These are phyloP conservation scores for Puccinia coronata DNA, from an alignment of 1,284 basidiomycete genomes.

Conservation along the genomic window DNA sequence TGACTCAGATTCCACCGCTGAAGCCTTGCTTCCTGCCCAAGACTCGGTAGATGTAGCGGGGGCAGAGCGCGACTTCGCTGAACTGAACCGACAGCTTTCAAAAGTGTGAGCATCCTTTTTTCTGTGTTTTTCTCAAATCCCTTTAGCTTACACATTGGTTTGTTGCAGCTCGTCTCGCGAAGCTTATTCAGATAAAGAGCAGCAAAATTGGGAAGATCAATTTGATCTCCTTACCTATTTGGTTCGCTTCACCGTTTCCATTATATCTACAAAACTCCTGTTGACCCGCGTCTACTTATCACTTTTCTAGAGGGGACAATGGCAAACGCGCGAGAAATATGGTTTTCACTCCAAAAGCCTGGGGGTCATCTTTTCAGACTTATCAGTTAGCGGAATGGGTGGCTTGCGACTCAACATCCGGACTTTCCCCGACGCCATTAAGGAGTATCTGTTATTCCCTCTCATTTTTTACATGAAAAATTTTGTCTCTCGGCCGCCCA, in stretches of 20 bases:
- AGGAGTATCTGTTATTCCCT: conserved; percentile 51
- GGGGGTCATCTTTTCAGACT: conserved; percentile 74
- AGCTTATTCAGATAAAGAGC: conserved; percentile 17
- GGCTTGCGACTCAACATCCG: conserved; percentile 60
- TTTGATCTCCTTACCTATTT: conserved; percentile 43
- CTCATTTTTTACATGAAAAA: conserved; percentile 35
- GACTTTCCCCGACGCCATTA: conserved; percentile 65
- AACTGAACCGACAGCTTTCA: conserved; percentile 41
- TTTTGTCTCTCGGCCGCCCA: conserved; percentile 51
- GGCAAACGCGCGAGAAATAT: conserved; percentile 23
- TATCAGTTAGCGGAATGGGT: conserved; percentile 72
- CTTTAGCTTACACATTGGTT: neutral
- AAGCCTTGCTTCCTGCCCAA: conserved; percentile 11
- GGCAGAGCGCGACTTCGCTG: conserved; percentile 41
- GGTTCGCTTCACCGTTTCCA: neutral
- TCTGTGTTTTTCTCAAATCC: neutral
- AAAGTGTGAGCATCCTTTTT: conserved; percentile 22
- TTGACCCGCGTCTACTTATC: neutral
- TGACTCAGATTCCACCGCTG: neutral
- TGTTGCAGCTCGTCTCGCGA: conserved; percentile 19
- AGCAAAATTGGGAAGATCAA: conserved; percentile 31
- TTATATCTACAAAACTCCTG: neutral
- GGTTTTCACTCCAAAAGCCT: conserved; percentile 49
- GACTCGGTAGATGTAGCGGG: conserved; percentile 28
- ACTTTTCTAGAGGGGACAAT: conserved; percentile 23